These are phyloP conservation scores for Xylariaceae sp. DNA, from an alignment of 2,329 filamentous ascomycete species.

Conservation along the genomic window DNA sequence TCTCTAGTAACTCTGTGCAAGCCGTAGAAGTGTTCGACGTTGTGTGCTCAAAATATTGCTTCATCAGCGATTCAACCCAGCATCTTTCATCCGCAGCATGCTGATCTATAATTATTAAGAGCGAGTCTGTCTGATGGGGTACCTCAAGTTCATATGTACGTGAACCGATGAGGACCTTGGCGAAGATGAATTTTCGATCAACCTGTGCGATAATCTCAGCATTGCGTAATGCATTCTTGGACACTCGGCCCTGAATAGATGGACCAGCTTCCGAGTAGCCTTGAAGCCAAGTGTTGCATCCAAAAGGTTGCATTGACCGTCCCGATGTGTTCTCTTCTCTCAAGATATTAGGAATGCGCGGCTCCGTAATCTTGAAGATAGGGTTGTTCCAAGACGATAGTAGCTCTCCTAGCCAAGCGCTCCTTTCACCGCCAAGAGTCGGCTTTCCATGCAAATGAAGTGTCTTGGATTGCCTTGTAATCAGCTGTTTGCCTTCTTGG, in stretches of 20 bases:
- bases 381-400: constrained; percentile 69
- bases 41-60: constrained; percentile 39
- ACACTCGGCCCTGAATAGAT: constrained; percentile 45
- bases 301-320: constrained; percentile 15
- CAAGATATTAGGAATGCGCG: constrained; percentile 39
- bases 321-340: constrained; percentile 24
- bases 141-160: not conserved
- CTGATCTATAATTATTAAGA: constrained; percentile 79
- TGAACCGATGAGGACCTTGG: constrained; percentile 43
- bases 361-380: constrained; percentile 53
- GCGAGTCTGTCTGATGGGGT: constrained; percentile 6
- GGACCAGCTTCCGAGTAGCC: constrained; percentile 22
- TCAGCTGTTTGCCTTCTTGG: constrained; percentile 22
- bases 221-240: constrained; percentile 51
- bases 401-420: constrained; percentile 55
- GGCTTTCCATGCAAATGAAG: constrained; percentile 15
- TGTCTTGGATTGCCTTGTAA: constrained; percentile 10
- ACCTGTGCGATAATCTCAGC: constrained; percentile 75
- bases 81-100: constrained; percentile 91
- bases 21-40: constrained; percentile 18
- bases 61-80: constrained; percentile 68
- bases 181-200: constrained; percentile 82
- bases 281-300: constrained; percentile 11
- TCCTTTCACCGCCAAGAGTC: constrained; percentile 15
- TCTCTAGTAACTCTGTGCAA: constrained; percentile 38